Conservation (phyloP, 1,284 basidiomycete genomes). For the Cryptococcus hybrid region DNA sequence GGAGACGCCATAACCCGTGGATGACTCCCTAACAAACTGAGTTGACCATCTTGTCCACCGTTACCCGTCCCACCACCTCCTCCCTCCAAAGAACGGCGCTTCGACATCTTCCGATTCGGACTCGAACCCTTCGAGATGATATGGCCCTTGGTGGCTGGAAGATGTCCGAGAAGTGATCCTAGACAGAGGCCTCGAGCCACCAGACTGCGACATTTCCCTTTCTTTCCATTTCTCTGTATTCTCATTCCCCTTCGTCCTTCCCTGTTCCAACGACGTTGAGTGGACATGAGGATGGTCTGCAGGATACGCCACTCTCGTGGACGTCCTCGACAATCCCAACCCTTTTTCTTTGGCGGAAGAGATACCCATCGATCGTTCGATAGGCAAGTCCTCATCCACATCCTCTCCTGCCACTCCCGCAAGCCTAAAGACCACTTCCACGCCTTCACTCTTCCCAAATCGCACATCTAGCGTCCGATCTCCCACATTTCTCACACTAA, state of each 20-base stretch:
- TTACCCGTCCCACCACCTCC: neutral
- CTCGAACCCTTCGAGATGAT: constrained; percentile 21
- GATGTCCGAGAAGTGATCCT: constrained; percentile 37
- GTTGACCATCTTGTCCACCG: neutral
- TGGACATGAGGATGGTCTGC: neutral
- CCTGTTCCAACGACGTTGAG: neutral
- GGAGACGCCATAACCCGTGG: neutral
- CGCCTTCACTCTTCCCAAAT: constrained; percentile 49
- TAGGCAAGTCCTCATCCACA: constrained; percentile 39
- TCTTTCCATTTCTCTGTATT: neutral
- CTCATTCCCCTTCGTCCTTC: neutral
- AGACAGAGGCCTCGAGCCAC: constrained; percentile 36
- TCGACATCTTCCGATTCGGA: constrained; percentile 38
- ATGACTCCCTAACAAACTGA: neutral
- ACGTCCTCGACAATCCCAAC: neutral
- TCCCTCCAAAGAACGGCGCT: constrained; percentile 23
- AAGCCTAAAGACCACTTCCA: constrained; percentile 53
- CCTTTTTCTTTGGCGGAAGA: neutral
- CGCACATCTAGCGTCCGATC: constrained; percentile 52
- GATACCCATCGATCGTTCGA: constrained; percentile 14
- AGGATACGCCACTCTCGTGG: constrained; percentile 16
- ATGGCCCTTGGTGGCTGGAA: constrained; percentile 15
- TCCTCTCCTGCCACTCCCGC: constrained; percentile 50
- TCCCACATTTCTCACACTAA: constrained; percentile 52
- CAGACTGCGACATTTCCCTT: constrained; percentile 26